Percentiles rank a stretch among this genome's conserved stretches.
Conservation (phyloP, 495 filamentous ascomycete species). For the Penicillium argentinense region DNA sequence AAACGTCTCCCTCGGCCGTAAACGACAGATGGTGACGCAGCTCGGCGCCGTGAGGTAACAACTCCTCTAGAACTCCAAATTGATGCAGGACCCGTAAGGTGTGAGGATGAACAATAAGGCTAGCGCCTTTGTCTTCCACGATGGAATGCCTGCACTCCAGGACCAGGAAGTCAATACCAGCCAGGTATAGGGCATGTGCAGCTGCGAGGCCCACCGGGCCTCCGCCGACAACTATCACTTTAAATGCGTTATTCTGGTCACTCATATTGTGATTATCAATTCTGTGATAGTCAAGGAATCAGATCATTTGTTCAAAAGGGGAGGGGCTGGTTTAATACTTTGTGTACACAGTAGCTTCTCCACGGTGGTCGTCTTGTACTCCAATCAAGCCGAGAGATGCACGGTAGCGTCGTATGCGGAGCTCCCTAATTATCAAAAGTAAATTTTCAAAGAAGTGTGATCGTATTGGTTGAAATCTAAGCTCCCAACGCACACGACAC, state of each 20-base stretch:
- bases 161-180: conserved; percentile 52
- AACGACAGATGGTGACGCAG: conserved; percentile 17
- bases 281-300: no score
- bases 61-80: conserved; percentile 40
- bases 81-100: conserved; percentile 50
- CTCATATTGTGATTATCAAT: conserved; percentile 1
- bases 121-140: conserved; percentile 39
- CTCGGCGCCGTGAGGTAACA: conserved; percentile 20
- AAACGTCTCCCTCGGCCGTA: conserved; percentile 20
- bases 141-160: conserved; percentile 42
- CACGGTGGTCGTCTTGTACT: no score
- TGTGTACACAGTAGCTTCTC: no score
- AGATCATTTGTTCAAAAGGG: no score
- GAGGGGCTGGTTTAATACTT: no score
- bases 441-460: no score
- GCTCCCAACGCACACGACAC: no score
- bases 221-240: conserved; percentile 54
- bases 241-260: conserved; percentile 27
- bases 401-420: no score
- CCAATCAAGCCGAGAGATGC: no score
- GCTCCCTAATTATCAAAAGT: no score
- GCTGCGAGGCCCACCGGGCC: conserved; percentile 49
- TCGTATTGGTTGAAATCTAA: no score
- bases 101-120: conserved; percentile 32
- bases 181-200: conserved; percentile 46